phyloP scores from a whole-genome alignment of 306 rosid genomes.

The Vigna angularis region DNA sequence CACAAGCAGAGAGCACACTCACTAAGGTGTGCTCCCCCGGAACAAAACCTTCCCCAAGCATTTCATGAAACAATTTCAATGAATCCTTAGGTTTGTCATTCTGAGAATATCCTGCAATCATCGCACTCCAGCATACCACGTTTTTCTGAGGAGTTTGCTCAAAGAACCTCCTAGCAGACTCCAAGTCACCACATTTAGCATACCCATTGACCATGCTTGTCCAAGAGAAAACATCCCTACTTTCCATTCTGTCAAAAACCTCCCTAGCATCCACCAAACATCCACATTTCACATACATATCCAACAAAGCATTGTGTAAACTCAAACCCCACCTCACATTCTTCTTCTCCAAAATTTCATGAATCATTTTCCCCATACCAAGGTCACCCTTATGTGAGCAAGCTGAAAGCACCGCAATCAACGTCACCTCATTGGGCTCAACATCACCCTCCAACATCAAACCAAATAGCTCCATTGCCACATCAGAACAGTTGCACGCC shows the following conservation, averaged over 20 bases:
- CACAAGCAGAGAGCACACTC: slow-evolving; percentile 81
- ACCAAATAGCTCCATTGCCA: slow-evolving; percentile 62
- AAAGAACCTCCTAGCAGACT: slow-evolving; percentile 66
- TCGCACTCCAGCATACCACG: slow-evolving; percentile 74
- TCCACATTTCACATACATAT: slow-evolving; percentile 75
- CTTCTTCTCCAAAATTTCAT: slow-evolving; percentile 50
- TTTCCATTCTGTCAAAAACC: slow-evolving; percentile 64
- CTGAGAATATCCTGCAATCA: slow-evolving; percentile 83
- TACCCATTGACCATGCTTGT: slow-evolving; percentile 83
- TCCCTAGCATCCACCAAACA: slow-evolving; percentile 53
- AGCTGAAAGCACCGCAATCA: slow-evolving; percentile 63
- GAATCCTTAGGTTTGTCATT: slow-evolving; percentile 70
- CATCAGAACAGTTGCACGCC: slow-evolving; percentile 41
- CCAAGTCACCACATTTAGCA: slow-evolving; percentile 74
- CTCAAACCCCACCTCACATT: slow-evolving; percentile 45
- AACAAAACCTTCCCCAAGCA: slow-evolving; percentile 56
- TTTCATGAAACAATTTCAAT: slow-evolving; percentile 61
- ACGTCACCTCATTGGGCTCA: slow-evolving; percentile 80
- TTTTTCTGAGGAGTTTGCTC: slow-evolving; percentile 70
- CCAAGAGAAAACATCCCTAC: slow-evolving; percentile 76
- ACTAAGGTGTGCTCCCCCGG: slow-evolving; percentile 71
- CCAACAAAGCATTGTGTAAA: slow-evolving; percentile 71
- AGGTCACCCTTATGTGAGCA: slow-evolving; percentile 59
- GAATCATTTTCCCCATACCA: slow-evolving; percentile 53
- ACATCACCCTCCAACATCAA: slow-evolving; percentile 61